A percentile compares a stretch with the other conserved stretches of the same genome.
phyloP scores from a whole-genome alignment of 768 basidiomycete genomes.

The Suillus plorans region DNA sequence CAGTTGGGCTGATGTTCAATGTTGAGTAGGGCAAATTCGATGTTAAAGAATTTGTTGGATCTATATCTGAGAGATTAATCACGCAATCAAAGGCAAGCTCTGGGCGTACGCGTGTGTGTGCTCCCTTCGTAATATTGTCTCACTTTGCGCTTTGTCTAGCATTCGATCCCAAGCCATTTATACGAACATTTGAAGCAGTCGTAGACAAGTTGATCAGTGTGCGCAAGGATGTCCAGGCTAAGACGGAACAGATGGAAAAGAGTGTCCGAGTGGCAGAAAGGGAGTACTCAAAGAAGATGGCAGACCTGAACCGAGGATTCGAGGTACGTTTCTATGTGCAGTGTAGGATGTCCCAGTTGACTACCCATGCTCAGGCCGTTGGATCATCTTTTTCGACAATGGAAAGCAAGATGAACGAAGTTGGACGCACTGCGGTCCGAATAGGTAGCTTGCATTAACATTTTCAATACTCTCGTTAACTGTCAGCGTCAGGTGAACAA shows the following conservation, averaged over 20 bases:
- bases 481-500: conserved; percentile 70
- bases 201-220: conserved; percentile 86
- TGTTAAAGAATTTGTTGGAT: conserved; percentile 84
- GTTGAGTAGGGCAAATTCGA: conserved; percentile 78
- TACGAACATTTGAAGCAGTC: conserved; percentile 86
- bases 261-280: conserved; percentile 84
- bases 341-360: conserved; percentile 2
- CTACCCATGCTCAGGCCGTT: conserved; percentile 58
- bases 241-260: conserved; percentile 92
- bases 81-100: conserved; percentile 78
- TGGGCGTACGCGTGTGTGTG: conserved; percentile 62
- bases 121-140: background rate
- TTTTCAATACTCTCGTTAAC: conserved; percentile 7
- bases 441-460: conserved; percentile 59
- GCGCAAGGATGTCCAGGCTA: conserved; percentile 85
- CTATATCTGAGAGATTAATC: conserved; percentile 86
- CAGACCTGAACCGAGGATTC: conserved; percentile 90
- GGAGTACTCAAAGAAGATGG: conserved; percentile 92
- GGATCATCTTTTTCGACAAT: conserved; percentile 85
- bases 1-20: conserved; percentile 11
- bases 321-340: conserved; percentile 56
- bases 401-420: conserved; percentile 89
- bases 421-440: conserved; percentile 89
- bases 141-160: conserved; percentile 45
- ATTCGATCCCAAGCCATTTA: conserved; percentile 94